A percentile compares a stretch with the other conserved stretches of the same genome.
phyloP scores from a whole-genome alignment of 2,329 filamentous ascomycete genomes.

The Truncatella angustata region DNA sequence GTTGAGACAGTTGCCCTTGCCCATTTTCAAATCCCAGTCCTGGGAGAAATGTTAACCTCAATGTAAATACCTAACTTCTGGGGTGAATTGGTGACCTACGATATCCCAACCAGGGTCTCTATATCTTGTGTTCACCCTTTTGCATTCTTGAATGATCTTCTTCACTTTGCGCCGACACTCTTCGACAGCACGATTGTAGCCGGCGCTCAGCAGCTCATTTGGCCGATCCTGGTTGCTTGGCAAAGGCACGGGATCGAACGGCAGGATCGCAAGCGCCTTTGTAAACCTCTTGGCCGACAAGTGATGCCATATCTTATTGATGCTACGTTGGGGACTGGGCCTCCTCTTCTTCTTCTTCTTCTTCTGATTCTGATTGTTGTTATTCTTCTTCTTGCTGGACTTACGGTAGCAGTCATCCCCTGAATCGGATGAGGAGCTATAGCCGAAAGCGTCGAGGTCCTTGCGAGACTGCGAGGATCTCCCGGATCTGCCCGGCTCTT shows the following conservation, averaged over 20 bases:
- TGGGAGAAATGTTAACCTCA: too few species aligned
- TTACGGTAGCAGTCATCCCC: slow-evolving; percentile 38
- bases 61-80: neutral
- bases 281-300: slow-evolving; percentile 61
- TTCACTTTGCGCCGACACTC: slow-evolving; percentile 62
- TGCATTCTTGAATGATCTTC: slow-evolving; percentile 64
- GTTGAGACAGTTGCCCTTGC: slow-evolving; percentile 55
- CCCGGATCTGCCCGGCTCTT: neutral
- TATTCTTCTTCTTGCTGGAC: slow-evolving; percentile 25
- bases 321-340: slow-evolving; percentile 61
- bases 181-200: slow-evolving; percentile 62
- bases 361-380: slow-evolving; percentile 42
- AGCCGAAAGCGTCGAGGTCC: slow-evolving; percentile 31
- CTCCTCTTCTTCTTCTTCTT: slow-evolving; percentile 59
- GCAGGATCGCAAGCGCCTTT: slow-evolving; percentile 64
- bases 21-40: slow-evolving; percentile 69
- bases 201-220: slow-evolving; percentile 59
- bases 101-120: slow-evolving; percentile 62
- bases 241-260: slow-evolving; percentile 58
- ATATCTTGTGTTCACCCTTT: slow-evolving; percentile 76
- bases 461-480: neutral
- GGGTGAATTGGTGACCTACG: slow-evolving; percentile 41
- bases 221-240: slow-evolving; percentile 49
- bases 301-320: slow-evolving; percentile 65
- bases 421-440: slow-evolving; percentile 50